Conservation (phyloP, 306 rosid species). For the Ziziphus jujuba region DNA sequence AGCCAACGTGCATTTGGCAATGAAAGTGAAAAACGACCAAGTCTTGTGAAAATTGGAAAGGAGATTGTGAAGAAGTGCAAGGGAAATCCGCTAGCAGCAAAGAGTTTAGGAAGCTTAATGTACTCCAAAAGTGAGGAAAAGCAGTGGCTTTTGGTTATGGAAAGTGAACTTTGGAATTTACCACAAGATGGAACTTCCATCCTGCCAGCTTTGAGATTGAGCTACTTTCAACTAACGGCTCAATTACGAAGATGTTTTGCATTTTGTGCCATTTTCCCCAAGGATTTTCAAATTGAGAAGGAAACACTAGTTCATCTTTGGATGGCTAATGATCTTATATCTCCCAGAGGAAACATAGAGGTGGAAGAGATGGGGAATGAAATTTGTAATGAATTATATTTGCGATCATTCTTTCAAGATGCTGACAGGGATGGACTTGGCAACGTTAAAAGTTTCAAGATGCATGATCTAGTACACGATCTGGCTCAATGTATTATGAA, state of each 20-base stretch:
- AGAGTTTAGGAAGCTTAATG: slow-evolving; percentile 28
- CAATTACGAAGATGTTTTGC: slow-evolving; percentile 27
- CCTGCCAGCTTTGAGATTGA: slow-evolving; percentile 17
- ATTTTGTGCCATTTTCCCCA: slow-evolving; percentile 35
- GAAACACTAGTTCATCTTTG: slow-evolving; percentile 25
- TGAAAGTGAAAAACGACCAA: neutral
- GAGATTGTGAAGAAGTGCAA: slow-evolving; percentile 26
- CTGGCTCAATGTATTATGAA: slow-evolving; percentile 32
- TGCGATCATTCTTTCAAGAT: slow-evolving; percentile 36
- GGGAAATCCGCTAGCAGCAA: slow-evolving; percentile 29
- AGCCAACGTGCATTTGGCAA: slow-evolving; percentile 27
- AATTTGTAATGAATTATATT: slow-evolving; percentile 27
- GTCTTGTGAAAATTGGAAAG: slow-evolving; percentile 20
- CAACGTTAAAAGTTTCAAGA: neutral
- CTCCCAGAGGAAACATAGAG: neutral
- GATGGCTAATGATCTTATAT: slow-evolving; percentile 42
- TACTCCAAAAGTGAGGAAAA: slow-evolving; percentile 14
- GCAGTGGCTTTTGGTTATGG: slow-evolving; percentile 8
- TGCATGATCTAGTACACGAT: slow-evolving; percentile 40
- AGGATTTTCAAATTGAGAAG: slow-evolving; percentile 25
- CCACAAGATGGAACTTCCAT: neutral
- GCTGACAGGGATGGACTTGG: neutral
- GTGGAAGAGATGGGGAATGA: slow-evolving; percentile 26
- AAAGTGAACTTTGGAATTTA: slow-evolving; percentile 27
- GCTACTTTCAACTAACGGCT: slow-evolving; percentile 22